Base-by-base conservation (phyloP, 1,139 yeast genomes). In the Maudiozyma humilis region DNA sequence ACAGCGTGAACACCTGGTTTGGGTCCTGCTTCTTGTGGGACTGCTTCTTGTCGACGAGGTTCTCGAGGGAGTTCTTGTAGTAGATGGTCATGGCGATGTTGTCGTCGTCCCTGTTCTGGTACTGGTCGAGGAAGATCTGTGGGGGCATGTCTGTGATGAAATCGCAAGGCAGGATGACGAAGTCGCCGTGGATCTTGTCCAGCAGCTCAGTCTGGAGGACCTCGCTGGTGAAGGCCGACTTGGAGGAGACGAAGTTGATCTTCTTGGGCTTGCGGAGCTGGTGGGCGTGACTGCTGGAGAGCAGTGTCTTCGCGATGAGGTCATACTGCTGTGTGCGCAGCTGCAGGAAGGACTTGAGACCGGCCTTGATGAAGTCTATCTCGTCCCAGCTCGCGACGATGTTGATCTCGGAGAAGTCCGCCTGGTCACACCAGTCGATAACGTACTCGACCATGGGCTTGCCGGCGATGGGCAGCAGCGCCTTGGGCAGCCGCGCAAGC, bases 81-180 rank as follows among this genome's bases (percentile, higher is more conserved):
- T 78, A 77, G 15, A 87, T 78, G 34, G 83, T 72, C 65, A 88
- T 70, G 2, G 91, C 91, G 45, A 81, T 61, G 53, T 84, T 88
- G 25, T 72, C 67, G 37, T 75, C 79, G 34, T 72, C 75, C 55
- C 79, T 76, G 54, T 78, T 81, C 54, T 96, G 72, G 61, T 82
- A 89, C 38, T 83, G 83, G 60, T 91, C 96, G 43, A 89, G 78
- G 36, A 93, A 70, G 18, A 82, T 82, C 56, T 84, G 91, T 3
- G 98, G 96, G 4, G 96, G 95, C 36, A 89, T 70, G 62, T 89
- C 89, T 4, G 97, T 87, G 41, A 91, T 71, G 57, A 91, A 84
- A 64, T 93, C 98, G 67, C 97, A 89, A 3, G 98, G 96, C 48
- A 93, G 67, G 35, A 91, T 64, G 17, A 88, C 86, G 57, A 87